Percentiles rank a stretch among this genome's conserved stretches.
Conservation (phyloP, 768 basidiomycete genomes). For the Rhizopogon vinicolor region DNA sequence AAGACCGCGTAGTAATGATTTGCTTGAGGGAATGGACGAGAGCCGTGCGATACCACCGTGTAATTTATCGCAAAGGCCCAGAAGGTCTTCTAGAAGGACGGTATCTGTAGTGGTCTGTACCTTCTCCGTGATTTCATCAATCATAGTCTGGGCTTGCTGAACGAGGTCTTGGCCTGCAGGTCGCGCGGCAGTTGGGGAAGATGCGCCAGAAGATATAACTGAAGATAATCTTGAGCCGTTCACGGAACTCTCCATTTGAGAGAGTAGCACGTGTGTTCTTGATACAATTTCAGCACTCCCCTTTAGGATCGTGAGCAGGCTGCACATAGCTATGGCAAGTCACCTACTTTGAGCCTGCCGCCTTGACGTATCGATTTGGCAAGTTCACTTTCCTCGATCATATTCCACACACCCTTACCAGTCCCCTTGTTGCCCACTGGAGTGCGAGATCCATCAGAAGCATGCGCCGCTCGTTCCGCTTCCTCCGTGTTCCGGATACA, state of each 20-base stretch:
- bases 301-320: not conserved
- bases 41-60: constrained; percentile 50
- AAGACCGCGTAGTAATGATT: constrained; percentile 39
- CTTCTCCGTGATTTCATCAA: constrained; percentile 44
- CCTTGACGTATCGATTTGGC: constrained; percentile 62
- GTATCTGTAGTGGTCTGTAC: constrained; percentile 58
- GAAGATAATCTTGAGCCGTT: not conserved
- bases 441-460: constrained; percentile 16
- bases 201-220: constrained; percentile 1
- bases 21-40: constrained; percentile 32
- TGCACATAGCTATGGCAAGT: constrained; percentile 21
- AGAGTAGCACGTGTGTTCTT: constrained; percentile 39
- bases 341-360: constrained; percentile 47
- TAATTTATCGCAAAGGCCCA: constrained; percentile 70
- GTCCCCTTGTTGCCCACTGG: constrained; percentile 44
- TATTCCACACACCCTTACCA: constrained; percentile 73
- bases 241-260: constrained; percentile 32
- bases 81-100: constrained; percentile 57
- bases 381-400: constrained; percentile 84
- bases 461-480: constrained; percentile 44
- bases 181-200: constrained; percentile 6
- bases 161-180: constrained; percentile 32
- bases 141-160: constrained; percentile 46
- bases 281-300: constrained; percentile 3
- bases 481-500: constrained; percentile 95